These are phyloP conservation scores for Colletotrichum orchidophilum DNA, from an alignment of 2,329 filamentous ascomycete genomes.

Conservation along the genomic window DNA sequence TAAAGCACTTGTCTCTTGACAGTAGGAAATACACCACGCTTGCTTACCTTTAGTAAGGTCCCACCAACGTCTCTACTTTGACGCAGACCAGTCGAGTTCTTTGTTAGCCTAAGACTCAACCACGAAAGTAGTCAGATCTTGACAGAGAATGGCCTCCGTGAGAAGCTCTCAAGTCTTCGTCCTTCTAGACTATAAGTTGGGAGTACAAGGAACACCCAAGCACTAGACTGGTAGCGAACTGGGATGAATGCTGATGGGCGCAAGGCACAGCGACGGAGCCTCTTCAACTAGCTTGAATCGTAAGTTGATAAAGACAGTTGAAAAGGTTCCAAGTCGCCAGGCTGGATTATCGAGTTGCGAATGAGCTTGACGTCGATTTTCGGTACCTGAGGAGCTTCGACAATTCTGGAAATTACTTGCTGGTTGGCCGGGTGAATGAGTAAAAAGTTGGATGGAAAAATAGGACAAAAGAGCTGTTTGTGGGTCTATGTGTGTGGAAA, in stretches of 20 bases:
- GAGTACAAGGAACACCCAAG: conserved; percentile 25
- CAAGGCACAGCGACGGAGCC: background rate
- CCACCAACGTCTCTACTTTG: background rate
- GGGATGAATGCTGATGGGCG: conserved; percentile 25
- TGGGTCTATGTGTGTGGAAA: conserved; percentile 3
- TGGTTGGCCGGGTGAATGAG: conserved; percentile 5
- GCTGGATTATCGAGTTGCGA: background rate
- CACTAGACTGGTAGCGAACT: background rate
- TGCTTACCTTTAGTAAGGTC: background rate
- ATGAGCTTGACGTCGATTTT: background rate
- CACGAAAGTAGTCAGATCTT: background rate
- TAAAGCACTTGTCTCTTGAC: background rate
- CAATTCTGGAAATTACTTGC: conserved; percentile 1
- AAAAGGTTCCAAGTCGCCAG: background rate
- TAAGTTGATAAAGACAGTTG: background rate
- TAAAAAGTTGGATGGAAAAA: conserved; percentile 9
- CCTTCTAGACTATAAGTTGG: background rate
- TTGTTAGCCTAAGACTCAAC: background rate
- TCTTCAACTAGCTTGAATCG: background rate
- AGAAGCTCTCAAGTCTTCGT: background rate
- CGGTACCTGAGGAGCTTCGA: background rate
- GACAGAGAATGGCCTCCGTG: background rate
- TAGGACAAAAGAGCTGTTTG: conserved; percentile 13
- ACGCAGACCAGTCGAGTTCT: background rate
- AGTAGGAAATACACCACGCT: background rate